Conservation (phyloP, 768 basidiomycete genomes). For the Fistulinella prunicolor region DNA sequence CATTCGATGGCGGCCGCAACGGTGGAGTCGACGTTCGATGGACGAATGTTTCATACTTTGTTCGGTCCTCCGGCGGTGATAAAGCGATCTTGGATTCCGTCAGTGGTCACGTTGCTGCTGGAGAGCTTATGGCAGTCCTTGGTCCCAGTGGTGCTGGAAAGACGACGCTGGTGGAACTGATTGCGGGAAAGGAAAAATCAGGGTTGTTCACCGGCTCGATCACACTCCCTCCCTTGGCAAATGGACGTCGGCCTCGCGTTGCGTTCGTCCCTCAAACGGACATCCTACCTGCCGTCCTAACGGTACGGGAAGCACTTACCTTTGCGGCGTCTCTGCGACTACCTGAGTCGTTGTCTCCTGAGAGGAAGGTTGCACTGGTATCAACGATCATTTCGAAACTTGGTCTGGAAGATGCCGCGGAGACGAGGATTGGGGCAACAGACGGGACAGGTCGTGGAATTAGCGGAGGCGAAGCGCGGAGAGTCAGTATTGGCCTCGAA, state of each 20-base stretch:
- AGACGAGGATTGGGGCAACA: conserved; percentile 65
- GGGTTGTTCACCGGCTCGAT: conserved; percentile 69
- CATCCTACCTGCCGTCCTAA: conserved; percentile 73
- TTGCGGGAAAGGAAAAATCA: conserved; percentile 79
- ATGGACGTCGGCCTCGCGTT: conserved; percentile 47
- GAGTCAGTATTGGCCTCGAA: conserved; percentile 89
- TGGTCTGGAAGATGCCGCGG: conserved; percentile 64
- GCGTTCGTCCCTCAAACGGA: conserved; percentile 90
- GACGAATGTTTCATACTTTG: conserved; percentile 63
- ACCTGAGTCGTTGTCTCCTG: conserved; percentile 63
- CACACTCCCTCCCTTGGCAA: conserved; percentile 43
- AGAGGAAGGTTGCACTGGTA: conserved; percentile 66
- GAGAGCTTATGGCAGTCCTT: conserved; percentile 87
- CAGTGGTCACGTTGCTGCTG: conserved; percentile 67
- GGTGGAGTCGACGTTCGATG: conserved; percentile 67
- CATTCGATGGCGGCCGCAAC: conserved; percentile 36
- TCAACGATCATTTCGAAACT: conserved; percentile 71
- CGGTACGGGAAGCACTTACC: conserved; percentile 75
- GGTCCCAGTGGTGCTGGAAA: conserved; percentile 95
- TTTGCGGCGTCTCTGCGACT: conserved; percentile 86
- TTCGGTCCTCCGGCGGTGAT: conserved; percentile 39
- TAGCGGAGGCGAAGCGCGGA: conserved; percentile 87
- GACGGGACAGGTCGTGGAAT: conserved; percentile 77
- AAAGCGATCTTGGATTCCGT: conserved; percentile 70
- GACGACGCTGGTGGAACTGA: conserved; percentile 86